Conservation (phyloP, 2,329 filamentous ascomycete genomes). For the Rutstroemia sp. region DNA sequence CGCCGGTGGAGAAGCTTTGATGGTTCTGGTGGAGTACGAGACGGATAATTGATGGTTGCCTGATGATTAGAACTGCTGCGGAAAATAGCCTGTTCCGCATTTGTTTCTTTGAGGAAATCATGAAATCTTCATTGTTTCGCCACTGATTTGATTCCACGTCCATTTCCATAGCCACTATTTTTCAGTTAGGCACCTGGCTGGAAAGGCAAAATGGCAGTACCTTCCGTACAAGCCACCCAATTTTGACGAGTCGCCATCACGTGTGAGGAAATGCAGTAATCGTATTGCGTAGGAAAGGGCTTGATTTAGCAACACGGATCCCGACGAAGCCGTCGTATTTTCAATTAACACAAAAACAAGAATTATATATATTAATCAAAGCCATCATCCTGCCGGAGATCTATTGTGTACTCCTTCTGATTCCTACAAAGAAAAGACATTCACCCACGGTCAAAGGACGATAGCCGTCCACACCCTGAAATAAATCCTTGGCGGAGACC, state of each 20-base stretch:
- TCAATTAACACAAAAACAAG: neutral
- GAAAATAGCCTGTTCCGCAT: neutral
- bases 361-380: neutral
- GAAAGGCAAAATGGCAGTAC: neutral
- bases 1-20: neutral
- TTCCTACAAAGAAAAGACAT: neutral
- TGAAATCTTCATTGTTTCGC: conserved; percentile 8
- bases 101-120: neutral
- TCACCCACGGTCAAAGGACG: neutral
- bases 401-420: neutral
- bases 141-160: neutral
- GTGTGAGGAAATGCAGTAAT: neutral
- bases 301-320: conserved; percentile 2
- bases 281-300: conserved; percentile 4
- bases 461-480: neutral
- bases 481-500: conserved; percentile 3
- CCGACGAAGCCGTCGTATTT: conserved; percentile 8
- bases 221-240: no score
- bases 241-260: no score
- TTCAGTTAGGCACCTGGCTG: neutral
- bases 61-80: no score
- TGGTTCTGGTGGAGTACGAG: neutral
- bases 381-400: no score
- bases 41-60: no score
- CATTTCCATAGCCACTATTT: conserved; percentile 3